Evolutionary conservation across 768 basidiomycete genomes (phyloP), one percentile per base, ranked within the genome.

Genomic region (Mycena galericulata): DNA sequence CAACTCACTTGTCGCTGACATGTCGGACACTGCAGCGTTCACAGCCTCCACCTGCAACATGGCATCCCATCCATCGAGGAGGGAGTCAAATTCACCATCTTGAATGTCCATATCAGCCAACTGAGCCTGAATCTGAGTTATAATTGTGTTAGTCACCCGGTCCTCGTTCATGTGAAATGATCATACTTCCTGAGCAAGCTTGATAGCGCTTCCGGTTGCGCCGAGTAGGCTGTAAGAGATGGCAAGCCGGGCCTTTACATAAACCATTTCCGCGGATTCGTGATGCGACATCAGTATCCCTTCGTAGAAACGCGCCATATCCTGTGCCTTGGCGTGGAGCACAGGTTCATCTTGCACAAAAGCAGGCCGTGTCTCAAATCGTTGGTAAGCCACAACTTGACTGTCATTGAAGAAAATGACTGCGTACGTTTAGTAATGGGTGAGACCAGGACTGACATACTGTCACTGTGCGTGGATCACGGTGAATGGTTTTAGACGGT

Each of bases 161-260:
- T n/a, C n/a, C n/a, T n/a, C n/a, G n/a, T 20, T 10, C 36, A 4
- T 24, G 40, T 32, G 27, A 27, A 47, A 45, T 45, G 53, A 14
- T 26, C 53, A 65, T 56, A 65, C 63, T 49, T 55, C 62, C 54
- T 63, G 51, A 14, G 17, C 62, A 63, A 63, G 62, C 20, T 63
- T 51, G 30, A 56, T 65, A 38, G 63, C 54, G 45, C 53, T 65
- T 57, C 63, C 54, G 27, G 34, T 56, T 5, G 63, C 63, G 24
- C 54, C 54, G 15, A 65, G 53, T 17, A 20, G 20, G 53, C 14
- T 55, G 45, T 65, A 56, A 46, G 34, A 55, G 45, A 43, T 40
- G 8, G 54, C 53, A 38, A 65, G 63, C 18, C 54, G 63, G 8
- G 53, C 54, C 63, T 29, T 65, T 12, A 65, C 54, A 49, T 65